Base-by-base conservation (phyloP, 2,329 filamentous ascomycete species). In the Cercospora brassicicola region DNA sequence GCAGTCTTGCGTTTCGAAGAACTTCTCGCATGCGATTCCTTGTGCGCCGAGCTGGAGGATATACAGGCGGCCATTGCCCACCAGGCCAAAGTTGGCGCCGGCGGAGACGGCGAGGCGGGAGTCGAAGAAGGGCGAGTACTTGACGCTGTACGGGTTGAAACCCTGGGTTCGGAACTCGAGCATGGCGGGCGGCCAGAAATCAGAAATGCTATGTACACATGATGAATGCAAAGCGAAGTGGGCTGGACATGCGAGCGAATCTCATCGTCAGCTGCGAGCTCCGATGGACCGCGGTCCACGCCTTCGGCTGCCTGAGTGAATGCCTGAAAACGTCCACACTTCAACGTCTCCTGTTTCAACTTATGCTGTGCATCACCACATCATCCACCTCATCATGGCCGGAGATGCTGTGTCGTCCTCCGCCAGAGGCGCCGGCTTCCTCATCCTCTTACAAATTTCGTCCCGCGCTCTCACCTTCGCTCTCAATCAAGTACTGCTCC, bases 111-210 rank as follows among this genome's bases (percentile, higher is more conserved):
- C 94, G 72, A 99, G 89, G 71, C 94, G 90, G 73, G 92, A 95
- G 83, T 98, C 95, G 83, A 96, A 96, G 84, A 97, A 99, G 6
- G 95, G 95, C 65, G 94, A 98, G 85, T 98, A 99, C 82, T 97
- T 97, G 81, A 97, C 93, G 74, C 92, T 92, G 82, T 96, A 97
- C 76, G 94, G 94, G 81, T 98, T 97, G 86, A 89, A 98, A 76
- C 95, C 95, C 78, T 92, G 87, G 23, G 95, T 98, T 72, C 92
- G 91, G 82, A 92, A 98, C 82, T 97, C 93, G 75, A 98, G 90
- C 61, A 63, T 63, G 42, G 61, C 48, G 61, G 30, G 31, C 30
- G 55, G 55, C 55, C 55, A 9, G 23, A 48, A 15, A 18, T 20
- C 18, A 62, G 23, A 33, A 60, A 39, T 28, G 26, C 59, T 51